phyloP scores from a whole-genome alignment of 345 rosid genomes.

The Ricinus communis region DNA sequence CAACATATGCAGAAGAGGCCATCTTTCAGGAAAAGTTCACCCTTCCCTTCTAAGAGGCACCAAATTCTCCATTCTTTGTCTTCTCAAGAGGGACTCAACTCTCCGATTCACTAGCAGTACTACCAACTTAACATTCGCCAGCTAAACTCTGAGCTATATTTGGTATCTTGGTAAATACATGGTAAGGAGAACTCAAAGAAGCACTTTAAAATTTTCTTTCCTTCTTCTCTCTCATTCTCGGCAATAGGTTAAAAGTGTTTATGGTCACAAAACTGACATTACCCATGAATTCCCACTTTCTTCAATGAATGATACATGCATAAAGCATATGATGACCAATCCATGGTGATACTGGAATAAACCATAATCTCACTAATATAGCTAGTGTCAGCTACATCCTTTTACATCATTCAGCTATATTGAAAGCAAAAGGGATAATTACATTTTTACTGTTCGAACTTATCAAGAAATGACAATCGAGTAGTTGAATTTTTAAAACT shows the following conservation, averaged over 20 bases:
- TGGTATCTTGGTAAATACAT: neutral
- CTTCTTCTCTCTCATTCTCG: neutral
- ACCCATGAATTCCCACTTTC: no score
- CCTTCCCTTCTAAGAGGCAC: slow-evolving; percentile 54
- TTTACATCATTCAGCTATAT: no score
- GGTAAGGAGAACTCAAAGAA: neutral
- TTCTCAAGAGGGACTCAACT: slow-evolving; percentile 47
- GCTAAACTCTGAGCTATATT: neutral
- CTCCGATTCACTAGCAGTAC: slow-evolving; percentile 40
- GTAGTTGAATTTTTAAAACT: no score
- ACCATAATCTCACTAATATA: no score
- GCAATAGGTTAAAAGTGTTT: neutral
- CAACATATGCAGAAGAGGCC: slow-evolving; percentile 63
- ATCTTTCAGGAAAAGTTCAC: slow-evolving; percentile 60
- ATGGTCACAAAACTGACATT: no score
- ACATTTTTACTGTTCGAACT: no score
- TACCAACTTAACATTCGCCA: neutral
- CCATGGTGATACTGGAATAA: no score
- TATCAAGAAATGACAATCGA: no score
- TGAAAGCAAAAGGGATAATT: no score
- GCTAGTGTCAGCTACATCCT: no score
- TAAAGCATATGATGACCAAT: no score
- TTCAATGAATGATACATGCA: no score
- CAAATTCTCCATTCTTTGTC: slow-evolving; percentile 66
- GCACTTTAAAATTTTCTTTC: neutral